Conservation (phyloP, 352 stramenopile species). For the Globisporangium emineosum region DNA sequence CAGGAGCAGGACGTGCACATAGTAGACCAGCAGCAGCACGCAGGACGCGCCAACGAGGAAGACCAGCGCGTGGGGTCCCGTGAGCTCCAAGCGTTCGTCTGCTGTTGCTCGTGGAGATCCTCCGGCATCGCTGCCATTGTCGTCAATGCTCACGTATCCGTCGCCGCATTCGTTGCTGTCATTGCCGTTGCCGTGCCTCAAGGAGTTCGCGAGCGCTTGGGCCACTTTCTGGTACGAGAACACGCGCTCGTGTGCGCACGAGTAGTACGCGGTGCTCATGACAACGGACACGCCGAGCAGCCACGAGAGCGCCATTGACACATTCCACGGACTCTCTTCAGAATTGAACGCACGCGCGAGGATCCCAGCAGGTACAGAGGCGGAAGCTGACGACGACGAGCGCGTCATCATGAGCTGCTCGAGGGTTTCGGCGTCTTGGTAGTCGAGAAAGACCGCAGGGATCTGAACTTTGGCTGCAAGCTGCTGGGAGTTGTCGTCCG, state of each 20-base stretch:
- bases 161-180: constrained; percentile 15
- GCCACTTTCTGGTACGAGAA: constrained; percentile 56
- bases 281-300: constrained; percentile 49
- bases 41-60: constrained; percentile 57
- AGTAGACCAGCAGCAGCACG: constrained; percentile 64
- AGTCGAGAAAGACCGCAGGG: constrained; percentile 37
- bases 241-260: constrained; percentile 41
- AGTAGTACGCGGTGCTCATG: constrained; percentile 44
- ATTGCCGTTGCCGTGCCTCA: neutral
- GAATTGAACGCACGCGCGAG: constrained; percentile 30
- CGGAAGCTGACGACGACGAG: neutral
- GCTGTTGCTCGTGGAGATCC: neutral
- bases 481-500: constrained; percentile 3
- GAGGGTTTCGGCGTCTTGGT: constrained; percentile 36
- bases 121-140: neutral
- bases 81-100: constrained; percentile 40
- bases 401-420: constrained; percentile 20
- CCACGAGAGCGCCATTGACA: constrained; percentile 65
- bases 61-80: constrained; percentile 42
- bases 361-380: constrained; percentile 7
- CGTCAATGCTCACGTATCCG: constrained; percentile 33
- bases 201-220: constrained; percentile 8
- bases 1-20: constrained; percentile 50
- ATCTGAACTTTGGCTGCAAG: constrained; percentile 18
- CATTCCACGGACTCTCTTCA: constrained; percentile 59